Evolutionary conservation across 176 grass and related monocot genomes (phyloP).

Genomic region (Rhipidocladum racemiflorum): DNA sequence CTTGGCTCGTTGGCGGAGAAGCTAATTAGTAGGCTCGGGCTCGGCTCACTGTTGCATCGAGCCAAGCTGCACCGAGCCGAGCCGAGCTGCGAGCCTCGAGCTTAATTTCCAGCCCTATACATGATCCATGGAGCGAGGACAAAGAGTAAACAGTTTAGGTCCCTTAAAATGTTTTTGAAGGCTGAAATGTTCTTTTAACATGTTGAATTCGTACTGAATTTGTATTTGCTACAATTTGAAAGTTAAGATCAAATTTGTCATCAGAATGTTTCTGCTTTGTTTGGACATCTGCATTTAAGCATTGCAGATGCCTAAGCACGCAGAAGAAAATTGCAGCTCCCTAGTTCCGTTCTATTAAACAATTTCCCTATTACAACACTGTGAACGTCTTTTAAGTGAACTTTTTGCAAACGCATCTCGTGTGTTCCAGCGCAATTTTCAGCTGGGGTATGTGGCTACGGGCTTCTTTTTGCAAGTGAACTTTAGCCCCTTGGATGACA

Average conservation of each 20-base stretch:
- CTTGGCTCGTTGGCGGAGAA: too few species aligned
- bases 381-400: background rate
- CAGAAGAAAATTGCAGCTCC: background rate
- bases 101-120: too few species aligned
- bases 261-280: background rate
- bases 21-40: too few species aligned
- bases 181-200: background rate
- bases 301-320: background rate
- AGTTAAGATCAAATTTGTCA: background rate
- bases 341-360: background rate
- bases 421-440: background rate
- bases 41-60: too few species aligned
- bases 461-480: background rate
- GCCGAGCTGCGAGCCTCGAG: too few species aligned
- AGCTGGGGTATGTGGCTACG: background rate
- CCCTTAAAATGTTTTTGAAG: background rate
- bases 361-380: background rate
- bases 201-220: background rate
- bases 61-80: too few species aligned
- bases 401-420: background rate
- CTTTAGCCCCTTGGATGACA: background rate
- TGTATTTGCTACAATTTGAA: background rate
- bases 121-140: slow-evolving; percentile 1
- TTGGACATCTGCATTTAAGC: background rate
- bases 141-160: background rate